Evolutionary conservation across 164 flowering plant species (phyloP).

Genomic region (Annona cherimola): DNA sequence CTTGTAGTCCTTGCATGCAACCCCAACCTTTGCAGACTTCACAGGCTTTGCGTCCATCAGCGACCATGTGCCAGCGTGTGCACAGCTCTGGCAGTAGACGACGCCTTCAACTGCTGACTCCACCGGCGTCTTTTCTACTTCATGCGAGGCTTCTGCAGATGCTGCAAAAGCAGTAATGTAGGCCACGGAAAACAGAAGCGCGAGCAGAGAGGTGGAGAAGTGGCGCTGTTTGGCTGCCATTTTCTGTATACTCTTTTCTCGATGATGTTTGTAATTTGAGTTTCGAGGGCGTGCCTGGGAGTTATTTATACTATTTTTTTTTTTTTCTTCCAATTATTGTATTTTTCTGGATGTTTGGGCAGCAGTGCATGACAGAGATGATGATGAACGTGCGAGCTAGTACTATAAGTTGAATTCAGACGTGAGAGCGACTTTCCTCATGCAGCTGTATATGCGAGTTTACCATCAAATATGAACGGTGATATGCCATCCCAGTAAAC

Average conservation of each 20-base stretch:
- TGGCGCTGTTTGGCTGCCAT: constrained; percentile 35
- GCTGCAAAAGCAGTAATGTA: constrained; percentile 18
- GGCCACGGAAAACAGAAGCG: constrained; percentile 35
- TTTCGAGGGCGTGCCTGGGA: neutral
- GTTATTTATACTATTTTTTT: neutral
- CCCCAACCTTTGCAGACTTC: constrained; percentile 50
- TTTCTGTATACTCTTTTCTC: constrained; percentile 9
- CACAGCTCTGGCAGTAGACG: constrained; percentile 83
- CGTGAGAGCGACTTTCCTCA: constrained; percentile 10
- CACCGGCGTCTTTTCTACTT: constrained; percentile 20
- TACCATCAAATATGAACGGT: neutral
- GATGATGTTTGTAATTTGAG: neutral
- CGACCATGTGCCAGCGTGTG: constrained; percentile 47
- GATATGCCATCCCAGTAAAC: neutral
- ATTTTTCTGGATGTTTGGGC: neutral
- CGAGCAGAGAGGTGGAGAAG: constrained; percentile 17
- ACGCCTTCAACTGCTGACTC: constrained; percentile 70
- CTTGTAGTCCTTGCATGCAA: constrained; percentile 63
- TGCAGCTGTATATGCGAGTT: neutral
- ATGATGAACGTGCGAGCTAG: constrained; percentile 8
- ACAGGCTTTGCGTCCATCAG: constrained; percentile 53
- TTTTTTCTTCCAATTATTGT: neutral
- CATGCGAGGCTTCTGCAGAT: constrained; percentile 12
- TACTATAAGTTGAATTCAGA: neutral
- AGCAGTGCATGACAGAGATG: neutral